Base-by-base conservation (phyloP, 208 protist species). In the Herpetomonas samuelpessoai region DNA sequence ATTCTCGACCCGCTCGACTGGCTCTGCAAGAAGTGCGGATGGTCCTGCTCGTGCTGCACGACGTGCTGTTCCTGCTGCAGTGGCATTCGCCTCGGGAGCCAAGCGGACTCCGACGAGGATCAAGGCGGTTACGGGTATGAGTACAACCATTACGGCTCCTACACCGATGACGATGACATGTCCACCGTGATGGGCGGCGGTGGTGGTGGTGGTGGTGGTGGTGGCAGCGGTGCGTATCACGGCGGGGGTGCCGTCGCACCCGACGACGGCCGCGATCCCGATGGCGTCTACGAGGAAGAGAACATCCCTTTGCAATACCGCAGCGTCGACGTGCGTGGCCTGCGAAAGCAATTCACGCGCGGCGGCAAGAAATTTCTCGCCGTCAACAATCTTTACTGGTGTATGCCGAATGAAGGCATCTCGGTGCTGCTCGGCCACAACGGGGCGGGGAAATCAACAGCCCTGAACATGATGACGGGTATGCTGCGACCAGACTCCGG, bases 401-500 rank as follows among this genome's bases (percentile, higher is more conserved):
- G 14, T 21, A 38, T 88, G n/a, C 19, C 49, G n/a, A 61, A 79
- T 16, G 81, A 68, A 2, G 74, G 74, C 38, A 74, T 76, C 51
- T 85, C 77, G 6, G 77, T 79, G 7, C 48, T 88, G 2, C 68
- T 84, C 10, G 78, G 78, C 18, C 70, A 79, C 65, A 86, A 86
- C 52, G 79, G 79, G 44, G 75, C 74, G 22, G 79, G 74, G 14
- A 87, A 87, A 48, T 76, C 80, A 1, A 87, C 80, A 0, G 27
- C 61, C 1, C 76, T 81, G 29, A 76, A 79, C 50, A 74, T 87
- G 55, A 71, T 87, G 57, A 84, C 80, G 22, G 80, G 80, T 1
- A 76, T 87, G 71, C 27, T 81, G 21, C 41, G 49, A 35, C 26
- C 76, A 2, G 62, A 74, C 52, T 30, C 55, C 28, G 80, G 80